Conservation (phyloP, 2,329 filamentous ascomycete species). For the Neonectria coccinea region DNA sequence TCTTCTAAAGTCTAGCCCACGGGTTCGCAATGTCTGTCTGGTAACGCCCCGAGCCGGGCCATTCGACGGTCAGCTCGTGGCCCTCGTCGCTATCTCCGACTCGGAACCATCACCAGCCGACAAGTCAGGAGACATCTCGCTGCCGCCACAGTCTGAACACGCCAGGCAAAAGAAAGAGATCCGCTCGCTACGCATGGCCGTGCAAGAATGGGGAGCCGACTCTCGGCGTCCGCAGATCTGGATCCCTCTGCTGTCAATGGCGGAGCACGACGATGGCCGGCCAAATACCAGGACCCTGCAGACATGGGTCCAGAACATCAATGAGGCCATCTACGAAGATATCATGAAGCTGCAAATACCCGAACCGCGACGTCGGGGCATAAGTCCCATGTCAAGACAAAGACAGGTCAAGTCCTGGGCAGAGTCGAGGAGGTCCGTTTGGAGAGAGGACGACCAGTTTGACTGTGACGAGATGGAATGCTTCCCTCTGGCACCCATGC, state of each 20-base stretch:
- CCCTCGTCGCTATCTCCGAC: constrained; percentile 56
- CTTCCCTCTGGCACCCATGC: constrained; percentile 65
- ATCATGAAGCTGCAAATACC: constrained; percentile 59
- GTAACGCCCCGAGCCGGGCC: constrained; percentile 62
- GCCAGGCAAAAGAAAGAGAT: constrained; percentile 57
- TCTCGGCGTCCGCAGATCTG: constrained; percentile 59
- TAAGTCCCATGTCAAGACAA: constrained; percentile 10
- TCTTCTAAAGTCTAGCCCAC: constrained; percentile 54
- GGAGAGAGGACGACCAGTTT: constrained; percentile 44
- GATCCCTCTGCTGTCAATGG: constrained; percentile 61
- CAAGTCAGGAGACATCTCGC: constrained; percentile 51
- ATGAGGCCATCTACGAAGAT: constrained; percentile 58
- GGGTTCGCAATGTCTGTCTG: constrained; percentile 56
- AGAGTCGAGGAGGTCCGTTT: constrained; percentile 37
- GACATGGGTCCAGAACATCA: constrained; percentile 66
- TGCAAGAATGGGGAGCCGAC: constrained; percentile 51
- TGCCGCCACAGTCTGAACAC: constrained; percentile 50
- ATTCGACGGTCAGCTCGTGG: constrained; percentile 63
- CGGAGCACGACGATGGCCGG: constrained; percentile 53
- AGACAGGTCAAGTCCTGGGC: constrained; percentile 29
- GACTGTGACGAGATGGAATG: constrained; percentile 47
- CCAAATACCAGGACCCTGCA: constrained; percentile 60
- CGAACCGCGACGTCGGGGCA: constrained; percentile 48
- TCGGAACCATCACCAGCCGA: constrained; percentile 27
- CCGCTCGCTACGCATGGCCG: constrained; percentile 54